Evolutionary conservation across 1,139 yeast genomes (phyloP), one percentile per base, ranked within the genome.

Genomic region (Dujonia santamariae): DNA sequence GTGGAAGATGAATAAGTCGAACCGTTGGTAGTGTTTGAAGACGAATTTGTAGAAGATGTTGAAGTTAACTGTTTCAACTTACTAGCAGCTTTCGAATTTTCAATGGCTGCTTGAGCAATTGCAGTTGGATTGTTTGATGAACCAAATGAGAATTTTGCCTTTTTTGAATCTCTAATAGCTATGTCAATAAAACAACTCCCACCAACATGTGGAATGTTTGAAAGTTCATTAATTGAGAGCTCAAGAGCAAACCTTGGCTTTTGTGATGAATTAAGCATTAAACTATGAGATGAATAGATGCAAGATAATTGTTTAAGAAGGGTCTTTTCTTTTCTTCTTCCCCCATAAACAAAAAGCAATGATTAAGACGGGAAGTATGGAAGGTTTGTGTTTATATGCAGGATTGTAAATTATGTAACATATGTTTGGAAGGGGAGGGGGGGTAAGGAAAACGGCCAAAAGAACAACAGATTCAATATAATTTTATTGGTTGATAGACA

Each of bases 161-260:
- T 37, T 9, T 43, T 28, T 9, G 41, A 40, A 34, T 69, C 72
- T 37, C 61, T 59, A 5, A 68, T 56, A 26, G 60, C 57, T 2
- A 67, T 42, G 26, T 80, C 79, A 19, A 87, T 75, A 46, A 59
- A 80, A 46, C 92, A 80, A 28, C 65, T 56, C 1, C 96, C 95
- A 2, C 78, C 67, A 2, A 84, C 72, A 46, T 85, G 87, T 0
- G 97, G 97, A 25, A 90, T 76, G 51, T 90, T 90, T 20, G 81
- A 72, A 34, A 90, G 64, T 46, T 85, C 95, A 39, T 77, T 74
- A 36, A 90, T 72, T 15, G 72, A 60, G 25, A 88, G 60, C 18
- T 68, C 59, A 32, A 87, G 67, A 34, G 75, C 63, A 56, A 86
- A 90, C 51, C 61, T 64, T 14, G 74, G 72, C 37, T 54, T 56